Evolutionary conservation across 495 filamentous ascomycete genomes (phyloP).

Genomic region (Thermochaetoides thermophila): DNA sequence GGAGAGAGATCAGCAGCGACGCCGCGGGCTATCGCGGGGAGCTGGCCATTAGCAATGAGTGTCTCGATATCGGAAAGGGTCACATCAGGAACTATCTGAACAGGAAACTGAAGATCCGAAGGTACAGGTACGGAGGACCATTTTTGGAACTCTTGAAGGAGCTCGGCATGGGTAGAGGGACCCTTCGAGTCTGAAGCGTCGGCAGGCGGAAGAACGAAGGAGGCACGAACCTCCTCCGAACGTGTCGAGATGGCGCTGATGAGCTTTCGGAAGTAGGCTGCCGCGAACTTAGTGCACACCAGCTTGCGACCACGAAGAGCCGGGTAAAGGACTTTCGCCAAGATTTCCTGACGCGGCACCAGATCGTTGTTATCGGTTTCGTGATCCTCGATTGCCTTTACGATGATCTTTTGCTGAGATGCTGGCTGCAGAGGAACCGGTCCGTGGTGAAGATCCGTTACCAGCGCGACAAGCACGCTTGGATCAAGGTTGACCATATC

Average conservation of each 20-base stretch:
- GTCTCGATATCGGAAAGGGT: constrained; percentile 5
- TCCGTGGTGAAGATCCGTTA: constrained; percentile 28
- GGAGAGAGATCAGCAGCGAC: constrained; percentile 14
- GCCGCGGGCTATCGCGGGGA: constrained; percentile 16
- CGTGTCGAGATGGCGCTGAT: constrained; percentile 23
- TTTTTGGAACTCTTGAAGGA: constrained; percentile 8
- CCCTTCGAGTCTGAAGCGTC: background rate
- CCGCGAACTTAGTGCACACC: constrained; percentile 23
- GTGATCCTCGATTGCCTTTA: constrained; percentile 19
- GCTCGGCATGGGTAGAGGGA: background rate
- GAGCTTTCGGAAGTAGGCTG: constrained; percentile 24
- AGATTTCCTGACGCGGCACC: constrained; percentile 17
- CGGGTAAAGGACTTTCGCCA: constrained; percentile 22
- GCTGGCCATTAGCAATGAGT: constrained; percentile 4
- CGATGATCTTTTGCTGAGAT: constrained; percentile 22
- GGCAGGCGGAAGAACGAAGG: constrained; percentile 14
- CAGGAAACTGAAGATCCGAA: constrained; percentile 13
- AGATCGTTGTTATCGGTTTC: constrained; percentile 17
- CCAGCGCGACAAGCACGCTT: constrained; percentile 24
- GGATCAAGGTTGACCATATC: constrained; percentile 26
- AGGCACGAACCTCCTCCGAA: constrained; percentile 23
- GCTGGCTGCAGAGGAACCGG: constrained; percentile 13
- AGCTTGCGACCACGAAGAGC: constrained; percentile 20
- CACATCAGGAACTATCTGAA: constrained; percentile 17
- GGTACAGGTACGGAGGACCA: constrained; percentile 17